These are phyloP conservation scores for Cornus florida DNA, from an alignment of 148 eudicot species.

Conservation along the genomic window DNA sequence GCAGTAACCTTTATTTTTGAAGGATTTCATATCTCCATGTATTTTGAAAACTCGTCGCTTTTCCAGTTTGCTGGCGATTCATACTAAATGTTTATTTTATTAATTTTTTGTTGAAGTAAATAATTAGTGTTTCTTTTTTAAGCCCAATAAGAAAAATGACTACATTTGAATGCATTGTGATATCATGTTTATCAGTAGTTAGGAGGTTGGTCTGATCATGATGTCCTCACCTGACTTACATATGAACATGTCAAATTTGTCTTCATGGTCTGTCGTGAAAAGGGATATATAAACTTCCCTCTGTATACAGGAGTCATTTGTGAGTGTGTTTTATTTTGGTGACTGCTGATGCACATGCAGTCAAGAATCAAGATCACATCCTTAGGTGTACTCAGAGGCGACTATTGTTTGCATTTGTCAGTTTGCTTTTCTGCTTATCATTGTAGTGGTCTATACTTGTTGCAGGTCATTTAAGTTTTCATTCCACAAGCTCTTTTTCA, in stretches of 20 bases:
- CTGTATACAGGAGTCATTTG: background rate
- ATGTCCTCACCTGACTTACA: background rate
- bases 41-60: too few species aligned
- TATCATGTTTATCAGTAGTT: too few species aligned
- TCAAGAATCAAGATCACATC: background rate
- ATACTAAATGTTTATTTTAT: too few species aligned
- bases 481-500: background rate
- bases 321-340: background rate
- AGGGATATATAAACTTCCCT: background rate
- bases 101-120: too few species aligned
- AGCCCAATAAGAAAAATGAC: too few species aligned
- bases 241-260: background rate
- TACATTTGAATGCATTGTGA: too few species aligned
- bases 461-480: background rate
- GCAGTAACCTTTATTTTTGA: too few species aligned
- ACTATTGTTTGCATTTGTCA: background rate
- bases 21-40: too few species aligned
- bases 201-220: background rate
- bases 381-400: background rate
- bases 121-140: too few species aligned
- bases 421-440: constrained; percentile 2
- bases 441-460: background rate
- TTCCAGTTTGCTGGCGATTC: background rate
- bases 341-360: background rate
- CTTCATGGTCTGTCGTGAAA: too few species aligned